Base-by-base conservation (phyloP, 495 filamentous ascomycete species). In the Aspergillus avenaceus region DNA sequence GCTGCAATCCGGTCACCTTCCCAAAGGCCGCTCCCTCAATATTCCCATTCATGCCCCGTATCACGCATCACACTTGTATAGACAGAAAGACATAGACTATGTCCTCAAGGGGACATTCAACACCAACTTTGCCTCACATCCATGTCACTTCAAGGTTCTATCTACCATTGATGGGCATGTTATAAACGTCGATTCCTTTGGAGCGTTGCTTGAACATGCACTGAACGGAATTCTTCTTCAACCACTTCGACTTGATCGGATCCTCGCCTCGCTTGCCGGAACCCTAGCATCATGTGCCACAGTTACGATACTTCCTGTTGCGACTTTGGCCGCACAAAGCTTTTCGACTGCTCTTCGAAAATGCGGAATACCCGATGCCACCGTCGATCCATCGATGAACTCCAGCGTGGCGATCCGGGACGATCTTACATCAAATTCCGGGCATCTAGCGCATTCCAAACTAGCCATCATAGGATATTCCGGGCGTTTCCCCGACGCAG, bases 381-480 rank as follows among this genome's bases (percentile, higher is more conserved):
- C 60, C n/a, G 37, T 67, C 27, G 52, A 59, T 63, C 63, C 4
- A 44, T 37, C 8, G 62, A 62, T 16, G 68, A 72, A 34, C 59
- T 24, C 36, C 3, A 24, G 34, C 13, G 4, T 38, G 8, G 34
- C 34, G 8, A 18, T 38, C 16, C 34, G 16, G 21, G 14, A 21
- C 2, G 16, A 38, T 18, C 14, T 5, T 2, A 21, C 16, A 11
- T 21, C 34, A 27, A 52, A 45, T 0, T 74, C 54, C 5, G 74
- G 61, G n/a, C 68, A 55, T 31, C 56, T 62, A 2, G 69, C 61
- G 45, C 70, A 68, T 29, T 78, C 66, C 27, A 71, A 74, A 41
- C 71, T 91, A 36, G 87, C 87, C 18, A 87, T 91, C 52, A 81
- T 90, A 38, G 86, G 85, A 41, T 82, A 88, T 70, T 85, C 86